Evolutionary conservation across 169 alveolate genomes (phyloP).

Genomic region (Plasmodium gonderi): DNA sequence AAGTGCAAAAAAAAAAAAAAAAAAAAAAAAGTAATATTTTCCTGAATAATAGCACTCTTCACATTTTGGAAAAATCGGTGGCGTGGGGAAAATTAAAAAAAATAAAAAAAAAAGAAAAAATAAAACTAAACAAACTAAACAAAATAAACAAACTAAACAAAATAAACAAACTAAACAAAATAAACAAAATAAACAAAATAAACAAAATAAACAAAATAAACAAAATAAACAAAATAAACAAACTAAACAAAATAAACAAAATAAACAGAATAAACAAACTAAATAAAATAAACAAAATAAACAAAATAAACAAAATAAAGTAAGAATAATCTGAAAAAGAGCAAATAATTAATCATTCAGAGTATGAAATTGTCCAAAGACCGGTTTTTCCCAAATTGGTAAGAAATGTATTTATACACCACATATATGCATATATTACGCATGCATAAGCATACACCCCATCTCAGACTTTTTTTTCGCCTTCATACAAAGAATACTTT

Average conservation of each 20-base stretch:
- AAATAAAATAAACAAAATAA: background rate
- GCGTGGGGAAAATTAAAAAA: background rate
- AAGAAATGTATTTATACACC: no score
- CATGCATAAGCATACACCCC: background rate
- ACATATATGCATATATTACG: no score
- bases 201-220: background rate
- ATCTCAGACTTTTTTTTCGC: background rate
- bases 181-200: background rate
- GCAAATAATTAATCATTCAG: background rate
- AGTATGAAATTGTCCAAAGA: background rate
- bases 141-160: no score
- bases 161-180: background rate
- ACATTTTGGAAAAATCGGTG: no score
- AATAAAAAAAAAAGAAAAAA: background rate
- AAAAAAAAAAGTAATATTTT: no score
- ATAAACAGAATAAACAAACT: background rate
- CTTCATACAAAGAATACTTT: background rate
- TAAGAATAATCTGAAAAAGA: background rate
- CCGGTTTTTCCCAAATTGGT: background rate
- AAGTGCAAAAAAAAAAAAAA: no score
- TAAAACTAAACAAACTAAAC: background rate
- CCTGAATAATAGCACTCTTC: no score
- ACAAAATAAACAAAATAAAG: background rate
- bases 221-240: background rate
- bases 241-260: no score